Conservation (phyloP, 805 yeast species). For the Suhomyces emberorum region DNA sequence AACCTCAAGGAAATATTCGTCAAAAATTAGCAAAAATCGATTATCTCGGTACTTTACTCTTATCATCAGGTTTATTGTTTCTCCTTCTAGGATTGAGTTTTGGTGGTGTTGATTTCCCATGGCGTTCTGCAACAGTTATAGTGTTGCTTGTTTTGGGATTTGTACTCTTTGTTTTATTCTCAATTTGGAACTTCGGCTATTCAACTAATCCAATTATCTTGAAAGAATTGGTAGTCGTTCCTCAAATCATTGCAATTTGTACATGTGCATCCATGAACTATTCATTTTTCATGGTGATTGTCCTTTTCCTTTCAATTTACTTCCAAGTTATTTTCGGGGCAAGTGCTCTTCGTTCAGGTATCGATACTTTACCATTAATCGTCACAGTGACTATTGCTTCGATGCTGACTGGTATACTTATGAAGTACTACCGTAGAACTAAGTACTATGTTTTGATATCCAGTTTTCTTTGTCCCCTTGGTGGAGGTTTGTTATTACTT, state of each 20-base stretch:
- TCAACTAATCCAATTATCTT: conserved; percentile 49
- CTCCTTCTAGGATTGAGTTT: conserved; percentile 49
- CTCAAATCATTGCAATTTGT: conserved; percentile 37
- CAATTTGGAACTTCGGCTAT: conserved; percentile 38
- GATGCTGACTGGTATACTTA: conserved; percentile 28
- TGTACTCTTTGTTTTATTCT: conserved; percentile 29
- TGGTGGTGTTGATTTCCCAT: conserved; percentile 50
- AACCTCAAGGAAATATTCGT: conserved; percentile 35
- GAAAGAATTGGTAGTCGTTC: conserved; percentile 34
- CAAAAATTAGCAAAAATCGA: conserved; percentile 45
- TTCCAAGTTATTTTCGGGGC: conserved; percentile 38
- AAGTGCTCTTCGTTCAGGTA: conserved; percentile 35
- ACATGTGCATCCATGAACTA: conserved; percentile 33
- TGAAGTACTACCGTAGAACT: conserved; percentile 25
- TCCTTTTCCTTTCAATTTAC: conserved; percentile 34
- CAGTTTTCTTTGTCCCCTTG: conserved; percentile 30
- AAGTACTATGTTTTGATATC: conserved; percentile 32
- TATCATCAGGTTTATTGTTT: conserved; percentile 43
- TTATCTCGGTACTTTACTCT: conserved; percentile 44
- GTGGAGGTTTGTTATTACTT: conserved; percentile 31
- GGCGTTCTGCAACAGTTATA: conserved; percentile 56
- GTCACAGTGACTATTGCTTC: conserved; percentile 32
- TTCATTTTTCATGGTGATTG: conserved; percentile 38
- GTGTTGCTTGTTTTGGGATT: conserved; percentile 47
- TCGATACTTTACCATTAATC: conserved; percentile 34